Evolutionary conservation across 805 yeast species (phyloP).

Genomic region (Suhomyces tanzawaensis): DNA sequence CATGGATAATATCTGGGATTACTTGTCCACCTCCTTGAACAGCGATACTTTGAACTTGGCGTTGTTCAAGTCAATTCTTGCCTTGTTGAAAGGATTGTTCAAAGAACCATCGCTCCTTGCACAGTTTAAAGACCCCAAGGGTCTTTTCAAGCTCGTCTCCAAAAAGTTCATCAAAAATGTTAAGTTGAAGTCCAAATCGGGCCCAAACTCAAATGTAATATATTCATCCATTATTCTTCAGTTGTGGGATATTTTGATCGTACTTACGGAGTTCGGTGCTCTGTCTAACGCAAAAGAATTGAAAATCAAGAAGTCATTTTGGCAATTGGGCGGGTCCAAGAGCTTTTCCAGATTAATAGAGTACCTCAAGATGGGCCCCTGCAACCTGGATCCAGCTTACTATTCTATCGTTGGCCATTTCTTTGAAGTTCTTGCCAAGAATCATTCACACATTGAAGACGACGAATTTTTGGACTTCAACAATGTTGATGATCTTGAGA

Average conservation of each 20-base stretch:
- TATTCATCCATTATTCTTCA: slow-evolving; percentile 48
- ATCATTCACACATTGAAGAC: slow-evolving; percentile 11
- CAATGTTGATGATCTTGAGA: slow-evolving; percentile 17
- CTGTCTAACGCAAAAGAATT: slow-evolving; percentile 13
- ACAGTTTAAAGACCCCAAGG: slow-evolving; percentile 17
- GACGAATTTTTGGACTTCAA: slow-evolving; percentile 19
- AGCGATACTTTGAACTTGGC: slow-evolving; percentile 28
- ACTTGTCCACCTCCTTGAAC: slow-evolving; percentile 22
- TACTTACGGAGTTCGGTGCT: slow-evolving; percentile 31
- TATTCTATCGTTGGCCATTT: slow-evolving; percentile 32
- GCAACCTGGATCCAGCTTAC: slow-evolving; percentile 51
- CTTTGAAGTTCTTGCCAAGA: slow-evolving; percentile 12
- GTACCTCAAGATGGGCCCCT: slow-evolving; percentile 52
- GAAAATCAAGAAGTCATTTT: slow-evolving; percentile 47
- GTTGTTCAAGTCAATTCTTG: slow-evolving; percentile 29
- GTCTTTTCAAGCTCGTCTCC: slow-evolving; percentile 39
- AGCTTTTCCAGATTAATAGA: slow-evolving; percentile 40
- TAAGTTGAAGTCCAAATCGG: slow-evolving; percentile 31
- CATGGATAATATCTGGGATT: slow-evolving; percentile 35
- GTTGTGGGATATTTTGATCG: slow-evolving; percentile 46
- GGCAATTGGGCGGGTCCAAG: slow-evolving; percentile 49
- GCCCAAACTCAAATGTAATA: slow-evolving; percentile 31
- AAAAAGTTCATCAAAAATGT: slow-evolving; percentile 45
- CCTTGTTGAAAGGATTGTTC: slow-evolving; percentile 21
- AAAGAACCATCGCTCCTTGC: slow-evolving; percentile 13